These are phyloP conservation scores for Tetradesmus obliquus DNA, from an alignment of 139 green algal species.

Conservation along the genomic window DNA sequence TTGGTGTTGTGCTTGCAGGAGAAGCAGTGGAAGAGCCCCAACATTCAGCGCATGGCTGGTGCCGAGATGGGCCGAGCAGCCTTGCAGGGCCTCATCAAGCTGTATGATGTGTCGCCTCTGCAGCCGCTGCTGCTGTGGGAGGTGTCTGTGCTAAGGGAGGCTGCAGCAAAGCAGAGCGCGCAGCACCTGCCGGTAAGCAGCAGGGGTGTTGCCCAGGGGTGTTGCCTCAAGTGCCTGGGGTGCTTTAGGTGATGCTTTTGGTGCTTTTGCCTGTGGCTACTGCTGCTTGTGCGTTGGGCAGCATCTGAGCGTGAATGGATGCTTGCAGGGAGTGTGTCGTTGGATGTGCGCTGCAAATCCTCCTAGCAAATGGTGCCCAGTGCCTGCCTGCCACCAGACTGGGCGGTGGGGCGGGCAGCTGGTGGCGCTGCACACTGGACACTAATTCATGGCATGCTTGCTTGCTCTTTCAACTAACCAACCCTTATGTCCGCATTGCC, in stretches of 20 bases:
- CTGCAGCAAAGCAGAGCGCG: background rate
- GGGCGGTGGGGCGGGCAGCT: no score
- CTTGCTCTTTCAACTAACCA: no score
- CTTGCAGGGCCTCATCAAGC: background rate
- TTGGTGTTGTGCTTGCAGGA: background rate
- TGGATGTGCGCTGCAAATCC: background rate
- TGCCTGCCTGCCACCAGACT: no score
- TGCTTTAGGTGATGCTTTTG: background rate
- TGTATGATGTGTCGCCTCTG: background rate
- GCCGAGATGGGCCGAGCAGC: background rate
- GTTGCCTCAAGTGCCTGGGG: background rate
- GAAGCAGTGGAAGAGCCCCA: background rate
- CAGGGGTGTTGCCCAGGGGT: background rate
- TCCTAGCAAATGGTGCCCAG: background rate
- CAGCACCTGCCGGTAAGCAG: background rate
- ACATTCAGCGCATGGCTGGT: background rate
- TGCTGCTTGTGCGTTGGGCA: no score
- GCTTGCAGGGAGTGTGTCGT: background rate
- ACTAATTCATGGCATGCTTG: no score
- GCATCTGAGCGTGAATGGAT: background rate
- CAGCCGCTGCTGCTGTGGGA: slow-evolving; percentile 24
- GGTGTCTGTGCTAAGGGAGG: background rate
- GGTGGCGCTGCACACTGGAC: no score
- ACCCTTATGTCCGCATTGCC: no score
- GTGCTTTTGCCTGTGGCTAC: background rate